Conservation (phyloP, 768 basidiomycete genomes). For the Floccularia luteovirens region DNA sequence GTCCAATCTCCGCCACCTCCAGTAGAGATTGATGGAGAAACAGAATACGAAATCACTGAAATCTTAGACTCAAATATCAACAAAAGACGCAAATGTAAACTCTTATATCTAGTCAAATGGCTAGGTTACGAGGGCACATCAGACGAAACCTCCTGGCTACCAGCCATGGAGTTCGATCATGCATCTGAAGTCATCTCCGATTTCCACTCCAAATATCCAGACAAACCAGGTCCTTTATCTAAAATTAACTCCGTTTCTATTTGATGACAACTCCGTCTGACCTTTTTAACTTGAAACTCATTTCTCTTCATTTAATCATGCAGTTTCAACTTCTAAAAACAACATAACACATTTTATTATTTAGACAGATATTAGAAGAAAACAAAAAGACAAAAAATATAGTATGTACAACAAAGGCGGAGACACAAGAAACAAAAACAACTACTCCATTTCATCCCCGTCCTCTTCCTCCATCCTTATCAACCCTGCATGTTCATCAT, state of each 20-base stretch:
- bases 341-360: too few relatives aligned
- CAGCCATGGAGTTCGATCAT: background rate
- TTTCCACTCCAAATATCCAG: background rate
- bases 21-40: background rate
- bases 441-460: background rate
- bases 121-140: background rate
- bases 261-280: too few relatives aligned
- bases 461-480: too few relatives aligned
- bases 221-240: slow-evolving; percentile 1
- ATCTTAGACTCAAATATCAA: background rate
- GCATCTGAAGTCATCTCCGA: background rate
- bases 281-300: too few relatives aligned
- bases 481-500: background rate
- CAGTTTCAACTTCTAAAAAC: too few relatives aligned
- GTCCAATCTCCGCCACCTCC: background rate
- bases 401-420: background rate
- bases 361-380: too few relatives aligned
- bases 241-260: too few relatives aligned
- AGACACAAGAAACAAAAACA: background rate
- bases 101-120: too few relatives aligned
- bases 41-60: background rate
- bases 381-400: too few relatives aligned
- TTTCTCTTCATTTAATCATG: too few relatives aligned
- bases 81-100: background rate
- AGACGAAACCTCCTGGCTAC: background rate